Evolutionary conservation across 768 basidiomycete genomes (phyloP).

Genomic region (Lyophyllum decastes): DNA sequence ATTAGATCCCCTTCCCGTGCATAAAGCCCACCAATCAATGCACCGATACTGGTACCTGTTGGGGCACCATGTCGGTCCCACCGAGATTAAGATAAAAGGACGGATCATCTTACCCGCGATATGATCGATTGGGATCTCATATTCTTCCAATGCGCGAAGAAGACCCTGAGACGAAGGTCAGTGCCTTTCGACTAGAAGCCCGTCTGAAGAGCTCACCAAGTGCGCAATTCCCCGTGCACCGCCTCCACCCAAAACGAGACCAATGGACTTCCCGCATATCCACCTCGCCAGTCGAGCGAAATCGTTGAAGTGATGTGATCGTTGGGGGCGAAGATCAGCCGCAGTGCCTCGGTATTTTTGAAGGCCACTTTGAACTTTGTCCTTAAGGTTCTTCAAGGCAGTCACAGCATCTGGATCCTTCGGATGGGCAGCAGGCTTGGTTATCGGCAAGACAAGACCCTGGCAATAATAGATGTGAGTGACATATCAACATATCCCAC

Average conservation of each 20-base stretch:
- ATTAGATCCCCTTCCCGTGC: conserved; percentile 92
- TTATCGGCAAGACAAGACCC: conserved; percentile 69
- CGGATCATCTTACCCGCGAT: conserved; percentile 64
- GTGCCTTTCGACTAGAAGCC: conserved; percentile 8
- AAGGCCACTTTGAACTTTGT: conserved; percentile 87
- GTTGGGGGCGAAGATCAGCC: conserved; percentile 65
- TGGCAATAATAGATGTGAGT: conserved; percentile 27
- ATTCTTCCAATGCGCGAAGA: conserved; percentile 89
- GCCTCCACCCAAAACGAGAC: conserved; percentile 95
- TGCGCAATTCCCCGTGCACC: conserved; percentile 77
- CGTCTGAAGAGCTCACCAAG: conserved; percentile 27
- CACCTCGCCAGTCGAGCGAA: conserved; percentile 90
- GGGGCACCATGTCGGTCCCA: conserved; percentile 6
- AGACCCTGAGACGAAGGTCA: conserved; percentile 61
- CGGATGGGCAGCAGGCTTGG: conserved; percentile 54
- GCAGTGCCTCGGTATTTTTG: conserved; percentile 79
- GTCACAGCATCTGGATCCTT: conserved; percentile 88
- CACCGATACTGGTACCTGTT: conserved; percentile 84
- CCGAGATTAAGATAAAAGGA: background rate
- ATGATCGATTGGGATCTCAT: conserved; percentile 91
- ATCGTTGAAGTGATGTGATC: conserved; percentile 84
- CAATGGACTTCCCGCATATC: conserved; percentile 91
- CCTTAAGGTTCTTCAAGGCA: conserved; percentile 90
- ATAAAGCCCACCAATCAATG: conserved; percentile 92
- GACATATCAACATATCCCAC: background rate